Conservation (phyloP, 2,329 filamentous ascomycete species). For the Paecilomyces dactylethromorphus region DNA sequence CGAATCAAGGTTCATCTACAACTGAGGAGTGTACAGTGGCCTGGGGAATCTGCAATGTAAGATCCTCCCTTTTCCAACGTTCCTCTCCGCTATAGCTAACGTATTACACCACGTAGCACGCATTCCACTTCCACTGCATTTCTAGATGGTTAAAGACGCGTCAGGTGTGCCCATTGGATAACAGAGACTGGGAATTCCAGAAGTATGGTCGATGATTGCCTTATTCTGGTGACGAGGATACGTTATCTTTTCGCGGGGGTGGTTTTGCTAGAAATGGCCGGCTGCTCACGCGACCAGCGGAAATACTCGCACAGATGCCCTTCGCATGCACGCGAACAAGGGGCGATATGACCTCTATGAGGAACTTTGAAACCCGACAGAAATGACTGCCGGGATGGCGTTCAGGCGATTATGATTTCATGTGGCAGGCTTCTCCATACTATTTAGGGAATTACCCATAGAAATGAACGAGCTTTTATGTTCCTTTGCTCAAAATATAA, state of each 20-base stretch:
- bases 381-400: not conserved
- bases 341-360: not conserved
- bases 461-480: not conserved
- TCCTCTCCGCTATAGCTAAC: constrained; percentile 1
- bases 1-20: constrained; percentile 94
- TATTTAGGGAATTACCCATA: not conserved
- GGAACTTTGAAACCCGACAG: not conserved
- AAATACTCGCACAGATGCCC: not conserved
- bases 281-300: not conserved
- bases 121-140: constrained; percentile 99
- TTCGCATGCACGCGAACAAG: not conserved
- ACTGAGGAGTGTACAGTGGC: constrained; percentile 98
- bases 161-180: constrained; percentile 95
- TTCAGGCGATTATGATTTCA: not conserved
- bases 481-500: not conserved
- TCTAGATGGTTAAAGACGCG: constrained; percentile 99
- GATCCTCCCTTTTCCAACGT: constrained; percentile 27
- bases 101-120: constrained; percentile 58
- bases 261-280: not conserved
- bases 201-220: constrained; percentile 72
- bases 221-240: constrained; percentile 1
- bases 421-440: not conserved
- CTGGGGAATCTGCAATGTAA: constrained; percentile 98
- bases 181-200: constrained; percentile 99
- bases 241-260: not conserved